phyloP scores from a whole-genome alignment of 768 basidiomycete species.

The Hygrophoropsis aurantiaca region DNA sequence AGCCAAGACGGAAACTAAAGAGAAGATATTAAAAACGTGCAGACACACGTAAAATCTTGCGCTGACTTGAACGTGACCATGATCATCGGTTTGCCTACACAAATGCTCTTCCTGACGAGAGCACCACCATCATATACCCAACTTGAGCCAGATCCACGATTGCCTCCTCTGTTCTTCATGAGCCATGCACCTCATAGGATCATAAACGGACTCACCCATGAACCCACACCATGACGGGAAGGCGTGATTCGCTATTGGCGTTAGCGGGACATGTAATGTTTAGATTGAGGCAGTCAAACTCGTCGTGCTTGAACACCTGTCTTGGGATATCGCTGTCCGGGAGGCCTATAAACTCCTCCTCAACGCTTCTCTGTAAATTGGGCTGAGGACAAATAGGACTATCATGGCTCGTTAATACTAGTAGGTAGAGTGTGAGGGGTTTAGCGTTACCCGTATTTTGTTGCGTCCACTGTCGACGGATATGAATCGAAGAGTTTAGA shows the following conservation, averaged over 20 bases:
- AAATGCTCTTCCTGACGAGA: conserved; percentile 67
- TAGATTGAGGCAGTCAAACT: conserved; percentile 78
- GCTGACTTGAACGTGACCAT: conserved; percentile 76
- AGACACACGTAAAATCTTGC: conserved; percentile 13
- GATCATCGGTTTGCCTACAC: conserved; percentile 62
- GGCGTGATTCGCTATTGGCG: conserved; percentile 46
- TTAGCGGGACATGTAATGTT: conserved; percentile 77
- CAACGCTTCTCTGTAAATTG: conserved; percentile 43
- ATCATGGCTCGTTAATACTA: conserved; percentile 6
- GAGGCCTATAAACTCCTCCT: conserved; percentile 64
- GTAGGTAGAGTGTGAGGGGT: neutral
- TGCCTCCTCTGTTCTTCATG: conserved; percentile 55
- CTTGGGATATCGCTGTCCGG: conserved; percentile 50
- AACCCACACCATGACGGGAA: conserved; percentile 86
- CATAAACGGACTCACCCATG: conserved; percentile 59
- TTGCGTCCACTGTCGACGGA: conserved; percentile 58
- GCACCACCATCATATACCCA: conserved; percentile 79
- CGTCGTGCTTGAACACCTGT: conserved; percentile 61
- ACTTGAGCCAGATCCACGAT: conserved; percentile 70
- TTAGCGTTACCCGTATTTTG: conserved; percentile 58
- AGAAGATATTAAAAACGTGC: conserved; percentile 3
- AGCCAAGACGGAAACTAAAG: conserved; percentile 69
- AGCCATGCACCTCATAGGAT: conserved; percentile 10
- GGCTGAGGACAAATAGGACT: conserved; percentile 80
- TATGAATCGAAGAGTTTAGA: conserved; percentile 62